A percentile compares a stretch with the other conserved stretches of the same genome.
Conservation (phyloP, 2,329 filamentous ascomycete genomes). For the Diaporthe vexans region DNA sequence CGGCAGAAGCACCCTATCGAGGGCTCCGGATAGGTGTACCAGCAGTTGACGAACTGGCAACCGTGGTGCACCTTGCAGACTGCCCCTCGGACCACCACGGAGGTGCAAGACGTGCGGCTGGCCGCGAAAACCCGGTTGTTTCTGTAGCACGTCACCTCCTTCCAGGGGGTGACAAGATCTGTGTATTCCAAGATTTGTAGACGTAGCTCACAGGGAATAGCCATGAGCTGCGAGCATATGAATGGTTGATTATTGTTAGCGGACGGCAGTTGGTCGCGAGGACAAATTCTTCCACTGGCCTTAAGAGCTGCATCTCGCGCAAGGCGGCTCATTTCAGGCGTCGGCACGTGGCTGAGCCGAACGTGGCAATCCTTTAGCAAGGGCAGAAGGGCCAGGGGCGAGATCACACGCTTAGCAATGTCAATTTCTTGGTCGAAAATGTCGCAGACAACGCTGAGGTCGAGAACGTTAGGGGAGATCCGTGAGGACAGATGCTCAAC, state of each 20-base stretch:
- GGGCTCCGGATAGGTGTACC: neutral
- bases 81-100: no score
- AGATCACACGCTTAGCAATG: neutral
- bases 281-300: neutral
- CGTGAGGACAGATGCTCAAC: neutral
- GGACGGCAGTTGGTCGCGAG: neutral
- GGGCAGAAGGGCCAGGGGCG: neutral
- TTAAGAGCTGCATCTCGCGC: neutral
- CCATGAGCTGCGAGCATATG: neutral
- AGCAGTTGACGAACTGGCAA: neutral
- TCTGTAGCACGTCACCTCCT: constrained; percentile 38
- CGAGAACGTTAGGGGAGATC: neutral
- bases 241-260: neutral
- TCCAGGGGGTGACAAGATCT: constrained; percentile 42
- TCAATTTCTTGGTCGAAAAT: neutral
- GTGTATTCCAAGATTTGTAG: constrained; percentile 39
- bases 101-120: neutral
- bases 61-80: neutral
- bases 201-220: constrained; percentile 40
- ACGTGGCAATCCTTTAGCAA: neutral
- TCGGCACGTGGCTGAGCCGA: neutral
- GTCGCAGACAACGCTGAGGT: neutral
- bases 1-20: constrained; percentile 41
- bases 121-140: constrained; percentile 4
- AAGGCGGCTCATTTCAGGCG: neutral